Percentiles rank a stretch among this genome's conserved stretches.
These are phyloP conservation scores for Cladophialophora chaetospira DNA, from an alignment of 2,329 filamentous ascomycete species.

Conservation along the genomic window DNA sequence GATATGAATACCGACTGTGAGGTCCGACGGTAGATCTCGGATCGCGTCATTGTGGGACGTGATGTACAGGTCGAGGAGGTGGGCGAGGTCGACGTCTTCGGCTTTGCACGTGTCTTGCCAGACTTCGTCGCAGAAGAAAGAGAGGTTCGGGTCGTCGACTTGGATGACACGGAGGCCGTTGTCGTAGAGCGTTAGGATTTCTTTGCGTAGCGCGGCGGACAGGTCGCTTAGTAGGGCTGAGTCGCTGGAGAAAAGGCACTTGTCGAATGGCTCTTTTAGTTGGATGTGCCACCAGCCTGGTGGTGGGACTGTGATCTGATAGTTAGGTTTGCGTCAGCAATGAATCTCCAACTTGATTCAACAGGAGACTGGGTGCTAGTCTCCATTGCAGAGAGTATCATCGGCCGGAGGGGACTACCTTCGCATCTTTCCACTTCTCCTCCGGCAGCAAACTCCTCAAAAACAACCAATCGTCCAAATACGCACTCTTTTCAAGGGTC, in stretches of 20 bases:
- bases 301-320: constrained; percentile 24
- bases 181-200: constrained; percentile 62
- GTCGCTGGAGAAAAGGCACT: constrained; percentile 44
- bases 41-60: constrained; percentile 52
- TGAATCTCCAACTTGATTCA: too few species aligned
- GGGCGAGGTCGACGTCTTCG: constrained; percentile 69
- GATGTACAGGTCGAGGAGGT: constrained; percentile 75
- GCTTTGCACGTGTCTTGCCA: constrained; percentile 71
- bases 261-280: constrained; percentile 57
- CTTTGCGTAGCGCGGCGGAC: constrained; percentile 64
- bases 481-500: constrained; percentile 16
- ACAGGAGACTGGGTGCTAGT: too few species aligned
- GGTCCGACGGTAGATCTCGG: constrained; percentile 12
- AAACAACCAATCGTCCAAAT: constrained; percentile 26
- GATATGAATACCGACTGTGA: constrained; percentile 24
- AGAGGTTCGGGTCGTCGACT: constrained; percentile 68
- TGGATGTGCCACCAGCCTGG: constrained; percentile 40
- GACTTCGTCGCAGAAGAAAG: constrained; percentile 72
- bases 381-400: too few species aligned
- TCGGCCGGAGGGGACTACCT: too few species aligned
- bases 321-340: too few species aligned
- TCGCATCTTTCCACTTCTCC: constrained; percentile 10
- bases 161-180: constrained; percentile 67
- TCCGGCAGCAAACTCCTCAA: constrained; percentile 19
- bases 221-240: constrained; percentile 65